phyloP scores from a whole-genome alignment of 345 rosid species.

The Pugionium dolabratum region DNA sequence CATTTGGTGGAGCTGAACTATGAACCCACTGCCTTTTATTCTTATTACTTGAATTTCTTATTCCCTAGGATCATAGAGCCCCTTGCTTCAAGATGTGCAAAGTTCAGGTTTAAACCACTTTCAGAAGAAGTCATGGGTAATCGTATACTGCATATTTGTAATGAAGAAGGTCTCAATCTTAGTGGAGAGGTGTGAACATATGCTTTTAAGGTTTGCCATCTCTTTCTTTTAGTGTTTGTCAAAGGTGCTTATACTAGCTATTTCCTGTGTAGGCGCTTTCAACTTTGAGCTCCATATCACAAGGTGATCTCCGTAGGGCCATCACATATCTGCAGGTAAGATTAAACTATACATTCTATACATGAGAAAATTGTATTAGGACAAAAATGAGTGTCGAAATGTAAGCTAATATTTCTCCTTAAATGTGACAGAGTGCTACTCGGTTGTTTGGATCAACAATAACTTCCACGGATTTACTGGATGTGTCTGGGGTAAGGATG shows the following conservation, averaged over 20 bases:
- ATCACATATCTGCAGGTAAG: slow-evolving; percentile 92
- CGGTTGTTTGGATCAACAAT: slow-evolving; percentile 89
- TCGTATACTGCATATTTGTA: slow-evolving; percentile 80
- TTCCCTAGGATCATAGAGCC: slow-evolving; percentile 88
- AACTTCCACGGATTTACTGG: slow-evolving; percentile 69
- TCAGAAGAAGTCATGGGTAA: slow-evolving; percentile 84
- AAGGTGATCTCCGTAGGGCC: slow-evolving; percentile 98
- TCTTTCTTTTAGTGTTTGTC: slow-evolving; percentile 6
- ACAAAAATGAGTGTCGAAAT: background rate
- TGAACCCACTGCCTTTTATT: slow-evolving; percentile 20
- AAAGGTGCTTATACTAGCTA: slow-evolving; percentile 10
- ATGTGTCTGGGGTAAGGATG: slow-evolving; percentile 85
- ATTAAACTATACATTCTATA: background rate
- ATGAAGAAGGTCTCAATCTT: slow-evolving; percentile 76
- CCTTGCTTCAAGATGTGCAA: slow-evolving; percentile 98
- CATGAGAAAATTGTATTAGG: too few relatives aligned
- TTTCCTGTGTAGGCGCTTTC: slow-evolving; percentile 65
- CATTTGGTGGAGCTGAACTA: background rate
- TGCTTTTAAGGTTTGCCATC: slow-evolving; percentile 28
- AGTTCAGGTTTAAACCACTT: slow-evolving; percentile 98
- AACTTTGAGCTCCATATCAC: slow-evolving; percentile 79
- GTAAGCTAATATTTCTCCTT: slow-evolving; percentile 9
- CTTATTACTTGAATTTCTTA: slow-evolving; percentile 21
- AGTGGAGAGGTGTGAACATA: slow-evolving; percentile 62
- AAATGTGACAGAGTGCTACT: slow-evolving; percentile 83